These are phyloP conservation scores for Urtica urens DNA, from an alignment of 306 rosid species.

Conservation along the genomic window DNA sequence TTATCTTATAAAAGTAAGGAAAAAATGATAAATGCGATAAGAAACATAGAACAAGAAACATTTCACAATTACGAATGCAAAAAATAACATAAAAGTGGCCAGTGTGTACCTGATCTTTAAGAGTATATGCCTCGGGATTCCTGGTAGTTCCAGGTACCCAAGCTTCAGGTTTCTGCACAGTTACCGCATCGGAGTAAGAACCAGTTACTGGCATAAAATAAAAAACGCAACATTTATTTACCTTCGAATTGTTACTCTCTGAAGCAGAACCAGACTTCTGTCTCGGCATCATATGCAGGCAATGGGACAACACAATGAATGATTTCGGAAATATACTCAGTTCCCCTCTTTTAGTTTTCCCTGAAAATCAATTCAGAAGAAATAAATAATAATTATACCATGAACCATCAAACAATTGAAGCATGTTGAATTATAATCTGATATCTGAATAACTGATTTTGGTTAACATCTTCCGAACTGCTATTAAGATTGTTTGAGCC, in stretches of 20 bases:
- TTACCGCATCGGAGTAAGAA: background rate
- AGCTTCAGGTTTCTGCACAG: constrained; percentile 31
- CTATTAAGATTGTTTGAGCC: no score
- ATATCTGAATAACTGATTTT: no score
- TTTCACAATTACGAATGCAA: no score
- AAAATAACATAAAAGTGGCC: background rate
- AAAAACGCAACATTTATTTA: constrained; percentile 3
- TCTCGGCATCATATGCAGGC: constrained; percentile 82
- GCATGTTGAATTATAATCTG: no score
- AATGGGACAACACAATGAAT: constrained; percentile 50
- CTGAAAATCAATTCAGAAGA: constrained; percentile 21
- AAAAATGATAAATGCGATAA: background rate
- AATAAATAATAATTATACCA: no score
- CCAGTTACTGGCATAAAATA: background rate
- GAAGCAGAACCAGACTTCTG: constrained; percentile 49
- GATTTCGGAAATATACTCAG: constrained; percentile 67
- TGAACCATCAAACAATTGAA: no score
- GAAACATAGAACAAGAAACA: no score
- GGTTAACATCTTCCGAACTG: no score
- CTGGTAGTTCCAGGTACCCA: constrained; percentile 73
- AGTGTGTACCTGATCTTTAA: constrained; percentile 54
- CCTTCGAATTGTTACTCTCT: constrained; percentile 49
- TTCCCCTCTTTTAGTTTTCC: constrained; percentile 85
- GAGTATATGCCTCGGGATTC: constrained; percentile 67
- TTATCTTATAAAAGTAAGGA: background rate